Percentiles rank a stretch among this genome's conserved stretches.
phyloP scores from a whole-genome alignment of 768 basidiomycete genomes.

The Boletus rubescentipes region DNA sequence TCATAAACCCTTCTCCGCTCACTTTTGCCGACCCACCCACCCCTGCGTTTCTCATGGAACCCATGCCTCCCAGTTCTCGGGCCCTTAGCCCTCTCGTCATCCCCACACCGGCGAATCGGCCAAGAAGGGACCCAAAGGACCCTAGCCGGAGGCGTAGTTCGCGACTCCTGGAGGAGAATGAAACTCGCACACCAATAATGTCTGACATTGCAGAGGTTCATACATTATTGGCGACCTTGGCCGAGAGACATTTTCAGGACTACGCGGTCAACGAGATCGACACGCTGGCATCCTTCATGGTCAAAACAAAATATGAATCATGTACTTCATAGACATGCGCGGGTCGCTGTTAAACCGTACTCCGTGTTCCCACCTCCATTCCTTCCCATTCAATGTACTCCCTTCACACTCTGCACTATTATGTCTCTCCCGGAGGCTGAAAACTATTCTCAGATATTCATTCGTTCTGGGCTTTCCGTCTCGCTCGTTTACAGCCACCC shows the following conservation, averaged over 20 bases:
- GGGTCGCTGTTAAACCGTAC: slow-evolving; percentile 15
- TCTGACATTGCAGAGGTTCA: slow-evolving; percentile 72
- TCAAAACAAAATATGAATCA: slow-evolving; percentile 58
- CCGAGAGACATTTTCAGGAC: slow-evolving; percentile 72
- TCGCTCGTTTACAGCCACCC: slow-evolving; percentile 1
- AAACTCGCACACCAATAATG: slow-evolving; percentile 59
- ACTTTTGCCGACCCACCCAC: slow-evolving; percentile 67
- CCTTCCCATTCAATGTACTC: slow-evolving; percentile 17
- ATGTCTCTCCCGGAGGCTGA: too few species aligned
- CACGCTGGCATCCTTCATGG: slow-evolving; percentile 79
- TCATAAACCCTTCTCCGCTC: slow-evolving; percentile 68
- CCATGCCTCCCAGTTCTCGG: slow-evolving; percentile 43
- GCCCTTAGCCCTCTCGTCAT: slow-evolving; percentile 48
- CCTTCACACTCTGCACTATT: slow-evolving; percentile 2
- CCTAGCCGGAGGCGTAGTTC: slow-evolving; percentile 64
- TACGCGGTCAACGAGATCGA: slow-evolving; percentile 69
- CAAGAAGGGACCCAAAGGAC: slow-evolving; percentile 67
- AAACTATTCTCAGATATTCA: not conserved
- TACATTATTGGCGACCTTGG: slow-evolving; percentile 62
- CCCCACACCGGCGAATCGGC: slow-evolving; percentile 65
- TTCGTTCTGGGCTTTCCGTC: not conserved
- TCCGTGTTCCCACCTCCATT: slow-evolving; percentile 3
- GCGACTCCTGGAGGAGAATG: slow-evolving; percentile 64
- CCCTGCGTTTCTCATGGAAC: slow-evolving; percentile 58
- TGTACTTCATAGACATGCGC: slow-evolving; percentile 20